Evolutionary conservation across 345 rosid genomes (phyloP), one percentile per base, ranked within the genome.

Genomic region (Barbarea vulgaris): DNA sequence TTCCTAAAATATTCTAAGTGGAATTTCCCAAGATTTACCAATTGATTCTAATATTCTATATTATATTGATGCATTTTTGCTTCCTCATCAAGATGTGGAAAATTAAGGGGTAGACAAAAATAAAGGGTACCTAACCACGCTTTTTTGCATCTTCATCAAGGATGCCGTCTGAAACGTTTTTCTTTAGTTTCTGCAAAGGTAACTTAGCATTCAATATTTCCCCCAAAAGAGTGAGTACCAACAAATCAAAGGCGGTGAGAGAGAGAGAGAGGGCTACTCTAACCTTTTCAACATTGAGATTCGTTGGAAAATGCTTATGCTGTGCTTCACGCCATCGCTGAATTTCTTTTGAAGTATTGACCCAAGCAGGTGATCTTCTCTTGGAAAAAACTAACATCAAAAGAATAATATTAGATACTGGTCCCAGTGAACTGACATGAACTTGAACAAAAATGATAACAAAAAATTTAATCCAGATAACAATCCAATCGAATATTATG

Each of bases 41-140:
- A 9, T 21, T n/a, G n/a, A n/a, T n/a, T n/a, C n/a, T n/a, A n/a
- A n/a, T n/a, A n/a, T n/a, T n/a, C n/a, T 48, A 36, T 9, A 51
- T 24, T 22, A 52, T 31, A 50, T 9, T 21, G 33, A 39, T 53
- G 73, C 52, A n/a, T n/a, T n/a, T n/a, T n/a, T n/a, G n/a, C n/a
- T n/a, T n/a, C n/a, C n/a, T n/a, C n/a, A n/a, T n/a, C n/a, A n/a
- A n/a, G n/a, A n/a, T 34, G 47, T 41, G 57, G 17, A 9, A 36
- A 3, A 13, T 13, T n/a, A 10, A 28, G 60, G 44, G 15, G 55
- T 9, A n/a, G n/a, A n/a, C n/a, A n/a, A n/a, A n/a, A n/a, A n/a
- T n/a, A n/a, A n/a, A n/a, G n/a, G n/a, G n/a, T n/a, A 95, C 97
- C 97, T 92, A 77, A 27, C 89, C 79, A 37, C 96, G 88, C 47